A percentile compares a stretch with the other conserved stretches of the same genome.
These are phyloP conservation scores for Aspergillus ustus DNA, from an alignment of 2,329 filamentous ascomycete genomes.

Conservation along the genomic window DNA sequence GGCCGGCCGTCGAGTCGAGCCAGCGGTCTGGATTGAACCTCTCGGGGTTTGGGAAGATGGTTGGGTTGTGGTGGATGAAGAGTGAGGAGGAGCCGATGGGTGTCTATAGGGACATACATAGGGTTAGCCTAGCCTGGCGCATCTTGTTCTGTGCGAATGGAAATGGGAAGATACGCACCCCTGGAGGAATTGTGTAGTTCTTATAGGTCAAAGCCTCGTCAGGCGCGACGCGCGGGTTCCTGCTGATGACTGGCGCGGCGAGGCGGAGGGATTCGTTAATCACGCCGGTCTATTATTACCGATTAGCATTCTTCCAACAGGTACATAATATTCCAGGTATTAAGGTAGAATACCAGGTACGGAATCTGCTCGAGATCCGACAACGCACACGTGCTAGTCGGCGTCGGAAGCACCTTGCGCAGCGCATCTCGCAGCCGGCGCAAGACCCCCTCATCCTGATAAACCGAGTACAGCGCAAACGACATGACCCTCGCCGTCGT, in stretches of 20 bases:
- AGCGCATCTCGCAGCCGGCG: neutral
- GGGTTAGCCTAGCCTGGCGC: no score
- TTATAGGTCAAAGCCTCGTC: slow-evolving; percentile 35
- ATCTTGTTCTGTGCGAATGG: neutral
- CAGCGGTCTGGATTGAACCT: slow-evolving; percentile 4
- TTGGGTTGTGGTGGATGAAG: slow-evolving; percentile 5
- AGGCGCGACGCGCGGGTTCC: slow-evolving; percentile 34
- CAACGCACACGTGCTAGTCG: neutral
- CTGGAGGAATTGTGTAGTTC: slow-evolving; percentile 25
- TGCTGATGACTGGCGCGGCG: slow-evolving; percentile 37
- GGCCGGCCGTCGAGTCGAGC: neutral
- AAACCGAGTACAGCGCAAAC: neutral
- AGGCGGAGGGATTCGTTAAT: slow-evolving; percentile 43
- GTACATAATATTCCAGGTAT: no score
- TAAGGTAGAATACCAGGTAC: slow-evolving; percentile 37
- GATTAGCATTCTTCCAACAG: no score
- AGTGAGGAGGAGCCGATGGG: neutral
- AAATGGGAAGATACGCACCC: neutral
- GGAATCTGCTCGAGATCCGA: slow-evolving; percentile 45
- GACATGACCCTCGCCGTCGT: neutral
- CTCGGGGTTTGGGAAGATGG: slow-evolving; percentile 1
- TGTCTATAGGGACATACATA: no score
- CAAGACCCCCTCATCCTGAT: neutral
- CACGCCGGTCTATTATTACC: neutral
- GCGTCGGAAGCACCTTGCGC: neutral